Evolutionary conservation across 2,329 filamentous ascomycete species (phyloP), one percentile per base, ranked within the genome.

Genomic region (Aspergillus latus): DNA sequence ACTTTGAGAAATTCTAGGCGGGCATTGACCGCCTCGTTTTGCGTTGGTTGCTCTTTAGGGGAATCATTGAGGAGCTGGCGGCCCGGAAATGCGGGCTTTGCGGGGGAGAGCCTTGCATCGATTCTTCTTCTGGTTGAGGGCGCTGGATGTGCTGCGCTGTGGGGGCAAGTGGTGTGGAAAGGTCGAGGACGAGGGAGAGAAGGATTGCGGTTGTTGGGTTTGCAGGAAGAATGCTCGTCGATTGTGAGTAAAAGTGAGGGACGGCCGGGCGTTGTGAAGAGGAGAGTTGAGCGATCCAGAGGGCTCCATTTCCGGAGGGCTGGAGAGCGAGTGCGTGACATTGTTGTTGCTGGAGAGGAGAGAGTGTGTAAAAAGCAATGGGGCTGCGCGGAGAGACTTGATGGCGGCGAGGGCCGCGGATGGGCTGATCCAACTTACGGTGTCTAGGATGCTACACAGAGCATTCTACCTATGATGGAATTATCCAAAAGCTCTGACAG

Each of bases 261-360:
- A 36, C 34, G 29, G 29, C 21, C 10, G 4, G 34, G 32, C 11
- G 52, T n/a, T 43, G 40, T 32, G 40, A 34, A 11, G 49, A 36
- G 15, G 7, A 50, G 13, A 28, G 21, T 45, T 9, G 46, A 52
- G 21, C 36, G 29, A 44, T 21, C 34, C 8, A 49, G 16, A 5
- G 16, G 47, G 37, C 48, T 44, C 54, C 43, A 64, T 63, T 57
- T 56, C 28, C 52, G 59, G 4, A 63, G 52, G 44, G 50, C 43
- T n/a, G 58, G 37, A 45, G 63, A 42, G 45, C 57, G 61, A 10
- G 62, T 21, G 55, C 68, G 59, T 9, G 59, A 54, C 60, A 64
- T 60, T 45, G 37, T 52, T 44, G 36, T 15, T 52, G 26, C 32
- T 48, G 36, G 10, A 7, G 34, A 21, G 21, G 2, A n/a, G 30